These are phyloP conservation scores for Sextonia rubra DNA, from an alignment of 164 flowering plant genomes.

Conservation along the genomic window DNA sequence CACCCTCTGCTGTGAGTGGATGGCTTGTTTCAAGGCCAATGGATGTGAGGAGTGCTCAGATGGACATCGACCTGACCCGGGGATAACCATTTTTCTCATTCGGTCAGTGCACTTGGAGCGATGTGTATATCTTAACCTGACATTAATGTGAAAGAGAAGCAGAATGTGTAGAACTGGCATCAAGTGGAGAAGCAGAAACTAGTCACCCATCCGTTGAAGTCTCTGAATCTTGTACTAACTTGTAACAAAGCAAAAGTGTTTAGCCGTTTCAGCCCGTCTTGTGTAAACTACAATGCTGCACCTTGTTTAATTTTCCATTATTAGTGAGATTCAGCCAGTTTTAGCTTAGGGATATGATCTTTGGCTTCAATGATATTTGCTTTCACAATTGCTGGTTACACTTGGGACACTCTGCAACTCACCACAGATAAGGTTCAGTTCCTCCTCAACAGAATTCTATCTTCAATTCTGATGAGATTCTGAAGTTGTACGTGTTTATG, in stretches of 20 bases:
- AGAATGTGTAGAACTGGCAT: no score
- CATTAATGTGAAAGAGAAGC: no score
- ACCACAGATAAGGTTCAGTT: no score
- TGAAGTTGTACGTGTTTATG: no score
- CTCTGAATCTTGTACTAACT: slow-evolving; percentile 25
- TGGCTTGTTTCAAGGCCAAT: slow-evolving; percentile 58
- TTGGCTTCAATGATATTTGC: no score
- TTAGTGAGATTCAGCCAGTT: background rate
- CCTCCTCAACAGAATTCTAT: no score
- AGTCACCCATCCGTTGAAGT: background rate
- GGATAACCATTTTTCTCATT: slow-evolving; percentile 32
- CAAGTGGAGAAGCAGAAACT: background rate
- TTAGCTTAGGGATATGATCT: background rate
- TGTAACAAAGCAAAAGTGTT: slow-evolving; percentile 7
- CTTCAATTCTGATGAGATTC: no score
- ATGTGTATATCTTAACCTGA: slow-evolving; percentile 31
- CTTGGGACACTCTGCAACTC: no score
- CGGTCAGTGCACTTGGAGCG: slow-evolving; percentile 13
- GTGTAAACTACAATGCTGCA: background rate
- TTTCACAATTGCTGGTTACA: no score
- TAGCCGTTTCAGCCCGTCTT: background rate
- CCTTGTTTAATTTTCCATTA: background rate
- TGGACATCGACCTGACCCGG: slow-evolving; percentile 72
- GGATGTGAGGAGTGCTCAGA: slow-evolving; percentile 43
- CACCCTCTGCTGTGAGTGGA: slow-evolving; percentile 25